phyloP scores from a whole-genome alignment of 2,329 filamentous ascomycete species.

The Ascochyta clinopodiicola region DNA sequence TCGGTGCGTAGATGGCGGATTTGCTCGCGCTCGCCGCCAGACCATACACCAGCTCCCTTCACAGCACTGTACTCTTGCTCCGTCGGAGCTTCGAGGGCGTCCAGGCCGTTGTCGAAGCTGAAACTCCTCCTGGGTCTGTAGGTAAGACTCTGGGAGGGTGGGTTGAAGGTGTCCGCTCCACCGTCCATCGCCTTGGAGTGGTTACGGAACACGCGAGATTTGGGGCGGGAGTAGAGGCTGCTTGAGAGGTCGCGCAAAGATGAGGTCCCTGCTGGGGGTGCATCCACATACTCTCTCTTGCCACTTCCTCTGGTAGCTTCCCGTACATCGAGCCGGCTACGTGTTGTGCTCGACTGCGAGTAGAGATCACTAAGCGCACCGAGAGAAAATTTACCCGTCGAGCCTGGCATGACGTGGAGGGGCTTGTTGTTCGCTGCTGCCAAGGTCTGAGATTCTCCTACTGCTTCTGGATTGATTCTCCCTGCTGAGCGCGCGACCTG shows the following conservation, averaged over 20 bases:
- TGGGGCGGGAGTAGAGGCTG: constrained; percentile 1
- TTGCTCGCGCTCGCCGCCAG: not conserved
- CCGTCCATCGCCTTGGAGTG: constrained; percentile 3
- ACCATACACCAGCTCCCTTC: not conserved
- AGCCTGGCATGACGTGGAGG: not conserved
- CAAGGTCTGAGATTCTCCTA: not conserved
- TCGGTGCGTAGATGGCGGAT: constrained; percentile 18
- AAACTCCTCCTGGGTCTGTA: not conserved
- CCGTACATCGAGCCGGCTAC: not conserved
- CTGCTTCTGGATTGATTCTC: not conserved
- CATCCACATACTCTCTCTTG: not conserved
- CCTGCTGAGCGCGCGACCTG: not conserved
- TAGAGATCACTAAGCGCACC: not conserved
- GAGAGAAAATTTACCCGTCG: not conserved
- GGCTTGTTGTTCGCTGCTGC: not conserved
- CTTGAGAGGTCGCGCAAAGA: not conserved
- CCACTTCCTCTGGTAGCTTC: not conserved
- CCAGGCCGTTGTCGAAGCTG: constrained; percentile 2
- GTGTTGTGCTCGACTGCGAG: not conserved
- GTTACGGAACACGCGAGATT: not conserved
- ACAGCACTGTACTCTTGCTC: not conserved
- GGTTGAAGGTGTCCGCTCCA: not conserved
- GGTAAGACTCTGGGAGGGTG: not conserved
- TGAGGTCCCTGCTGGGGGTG: not conserved
- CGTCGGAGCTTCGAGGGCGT: not conserved